Conservation (phyloP, 495 filamentous ascomycete genomes). For the Cudoniella acicularis region DNA sequence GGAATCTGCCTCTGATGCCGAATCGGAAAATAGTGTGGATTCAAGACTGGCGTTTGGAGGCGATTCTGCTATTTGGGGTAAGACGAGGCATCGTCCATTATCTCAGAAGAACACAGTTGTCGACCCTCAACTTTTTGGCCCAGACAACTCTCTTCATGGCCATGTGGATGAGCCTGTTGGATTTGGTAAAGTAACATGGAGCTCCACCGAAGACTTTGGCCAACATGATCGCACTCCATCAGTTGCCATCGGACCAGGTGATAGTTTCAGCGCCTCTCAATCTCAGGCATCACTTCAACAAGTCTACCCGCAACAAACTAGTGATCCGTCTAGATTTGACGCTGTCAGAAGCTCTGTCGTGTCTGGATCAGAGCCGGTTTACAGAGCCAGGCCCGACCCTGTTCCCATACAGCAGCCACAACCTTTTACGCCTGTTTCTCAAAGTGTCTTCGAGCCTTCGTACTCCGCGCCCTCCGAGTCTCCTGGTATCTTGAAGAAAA, state of each 20-base stretch:
- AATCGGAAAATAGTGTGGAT: constrained; percentile 27
- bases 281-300: constrained; percentile 35
- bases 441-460: constrained; percentile 45
- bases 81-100: constrained; percentile 16
- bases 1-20: constrained; percentile 29
- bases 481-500: constrained; percentile 17
- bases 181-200: constrained; percentile 33
- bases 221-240: not conserved
- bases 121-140: constrained; percentile 50
- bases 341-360: constrained; percentile 39
- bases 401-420: constrained; percentile 57
- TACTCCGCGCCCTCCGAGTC: constrained; percentile 32
- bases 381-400: constrained; percentile 35
- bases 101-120: constrained; percentile 39
- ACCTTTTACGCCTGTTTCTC: constrained; percentile 52
- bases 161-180: constrained; percentile 48
- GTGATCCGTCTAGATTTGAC: constrained; percentile 58
- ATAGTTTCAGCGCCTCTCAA: constrained; percentile 33
- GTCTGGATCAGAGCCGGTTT: constrained; percentile 30
- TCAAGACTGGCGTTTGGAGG: constrained; percentile 41
- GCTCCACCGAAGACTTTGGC: constrained; percentile 22
- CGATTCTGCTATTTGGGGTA: constrained; percentile 20
- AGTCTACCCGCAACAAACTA: constrained; percentile 53
- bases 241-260: not conserved
- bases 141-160: constrained; percentile 48